Conservation (phyloP, 148 eudicot genomes). For the Rhododendron molle region DNA sequence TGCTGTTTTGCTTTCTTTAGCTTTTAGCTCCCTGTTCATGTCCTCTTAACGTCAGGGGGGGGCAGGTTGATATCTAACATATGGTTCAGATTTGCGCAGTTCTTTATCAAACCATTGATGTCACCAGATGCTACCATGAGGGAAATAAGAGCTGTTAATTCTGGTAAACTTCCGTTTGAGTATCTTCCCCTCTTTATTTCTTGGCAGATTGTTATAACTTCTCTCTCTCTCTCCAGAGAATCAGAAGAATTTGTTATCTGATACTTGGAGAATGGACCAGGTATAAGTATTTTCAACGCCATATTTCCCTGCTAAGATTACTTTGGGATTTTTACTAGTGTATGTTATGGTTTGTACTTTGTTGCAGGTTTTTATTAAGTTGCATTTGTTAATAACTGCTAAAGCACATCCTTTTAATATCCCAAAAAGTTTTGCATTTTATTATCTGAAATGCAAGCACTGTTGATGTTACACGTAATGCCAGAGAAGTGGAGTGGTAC, state of each 20-base stretch:
- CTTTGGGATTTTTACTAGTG: background rate
- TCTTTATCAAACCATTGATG: conserved; percentile 90
- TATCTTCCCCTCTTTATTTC: background rate
- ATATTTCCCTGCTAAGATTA: background rate
- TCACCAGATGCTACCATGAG: conserved; percentile 92
- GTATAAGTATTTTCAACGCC: conserved; percentile 27
- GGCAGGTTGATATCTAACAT: background rate
- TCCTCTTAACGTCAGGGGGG: background rate
- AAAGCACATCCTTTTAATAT: background rate
- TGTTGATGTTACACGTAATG: background rate
- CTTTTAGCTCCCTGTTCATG: background rate
- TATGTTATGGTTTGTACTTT: background rate
- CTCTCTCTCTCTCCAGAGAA: conserved; percentile 38
- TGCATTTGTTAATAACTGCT: background rate
- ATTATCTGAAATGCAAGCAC: background rate
- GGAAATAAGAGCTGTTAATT: conserved; percentile 95
- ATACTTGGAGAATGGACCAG: conserved; percentile 86
- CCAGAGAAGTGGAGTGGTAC: background rate
- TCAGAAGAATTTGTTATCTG: conserved; percentile 83
- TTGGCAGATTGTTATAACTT: background rate
- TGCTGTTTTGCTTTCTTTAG: background rate
- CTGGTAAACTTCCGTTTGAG: conserved; percentile 43
- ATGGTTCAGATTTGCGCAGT: conserved; percentile 79
- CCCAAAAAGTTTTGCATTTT: too few species aligned
- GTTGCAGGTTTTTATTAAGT: background rate